Evolutionary conservation across 805 yeast genomes (phyloP), one percentile per base, ranked within the genome.

Genomic region (Clavispora vitiphila): DNA sequence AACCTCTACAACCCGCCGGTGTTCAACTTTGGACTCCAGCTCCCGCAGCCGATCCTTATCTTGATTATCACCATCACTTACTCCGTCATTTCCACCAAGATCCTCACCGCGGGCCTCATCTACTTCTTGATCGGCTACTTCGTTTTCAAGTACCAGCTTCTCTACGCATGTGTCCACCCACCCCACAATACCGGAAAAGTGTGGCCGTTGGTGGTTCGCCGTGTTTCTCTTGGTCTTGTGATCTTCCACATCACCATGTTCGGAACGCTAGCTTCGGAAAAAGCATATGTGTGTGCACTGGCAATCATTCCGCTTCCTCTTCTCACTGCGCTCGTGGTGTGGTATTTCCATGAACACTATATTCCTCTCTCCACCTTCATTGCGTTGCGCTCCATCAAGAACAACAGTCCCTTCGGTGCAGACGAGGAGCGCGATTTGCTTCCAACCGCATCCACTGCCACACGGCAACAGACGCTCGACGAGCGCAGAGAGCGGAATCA

Each of bases 161-260:
- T 93, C 49, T 91, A 87, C 60, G 84, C 96, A 0, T 83, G 93
- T 68, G 89, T 88, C 24, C 98, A 93, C 61, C 90, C 95, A 8
- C 96, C 95, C 29, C 98, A 93, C 64, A 89, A 96, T 0, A 93
- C 96, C 0, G 99, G 98, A 1, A 86, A 85, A 57, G 95, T 91
- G 1, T 91, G 97, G 98, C 96, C 96, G 0, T 69, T 89, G 37
- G 81, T 91, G 2, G 84, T 86, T 56, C 73, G 96, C 53, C 73
- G 99, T 50, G 79, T 90, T 1, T 78, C 86, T 41, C 58, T 88
- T 43, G 98, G 98, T 0, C 64, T 91, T 20, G 62, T 86, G 25
- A 69, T 91, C 12, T 89, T 91, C 61, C 99, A 93, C 57, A 64
- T 91, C 44, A 88, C 96, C 10, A 89, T 90, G 86, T 88, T 91